A percentile compares a stretch with the other conserved stretches of the same genome.
These are phyloP conservation scores for Artemisia tridentata DNA, from an alignment of 129 eudicot genomes.

Conservation along the genomic window DNA sequence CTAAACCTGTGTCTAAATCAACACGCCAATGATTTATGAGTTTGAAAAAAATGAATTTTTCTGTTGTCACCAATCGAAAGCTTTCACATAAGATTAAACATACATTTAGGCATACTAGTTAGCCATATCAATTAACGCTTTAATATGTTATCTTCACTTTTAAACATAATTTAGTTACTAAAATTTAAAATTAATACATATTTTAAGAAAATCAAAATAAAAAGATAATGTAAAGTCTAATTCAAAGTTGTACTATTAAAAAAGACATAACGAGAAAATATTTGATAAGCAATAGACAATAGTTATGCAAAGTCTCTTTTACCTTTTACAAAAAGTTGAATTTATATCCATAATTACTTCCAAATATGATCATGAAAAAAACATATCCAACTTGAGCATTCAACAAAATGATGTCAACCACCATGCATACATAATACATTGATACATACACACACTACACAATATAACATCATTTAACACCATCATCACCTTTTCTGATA, in stretches of 20 bases:
- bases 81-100: too few species aligned
- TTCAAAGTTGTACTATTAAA: background rate
- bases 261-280: background rate
- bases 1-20: too few species aligned
- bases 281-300: background rate
- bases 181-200: too few species aligned
- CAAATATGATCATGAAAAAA: slow-evolving; percentile 24
- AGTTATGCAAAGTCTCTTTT: slow-evolving; percentile 8
- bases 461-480: slow-evolving; percentile 47
- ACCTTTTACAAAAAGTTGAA: slow-evolving; percentile 27
- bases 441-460: slow-evolving; percentile 22
- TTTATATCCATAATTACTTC: slow-evolving; percentile 14
- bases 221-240: too few species aligned
- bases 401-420: slow-evolving; percentile 25
- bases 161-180: too few species aligned
- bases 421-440: slow-evolving; percentile 18
- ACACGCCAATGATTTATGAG: too few species aligned
- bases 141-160: too few species aligned
- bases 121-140: too few species aligned
- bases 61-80: too few species aligned
- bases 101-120: too few species aligned
- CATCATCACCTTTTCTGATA: slow-evolving; percentile 33
- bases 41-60: too few species aligned
- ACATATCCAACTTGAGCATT: slow-evolving; percentile 25
- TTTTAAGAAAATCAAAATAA: too few species aligned